Conservation (phyloP, 2,329 filamentous ascomycete genomes). For the Mycosphaerella arachidis region DNA sequence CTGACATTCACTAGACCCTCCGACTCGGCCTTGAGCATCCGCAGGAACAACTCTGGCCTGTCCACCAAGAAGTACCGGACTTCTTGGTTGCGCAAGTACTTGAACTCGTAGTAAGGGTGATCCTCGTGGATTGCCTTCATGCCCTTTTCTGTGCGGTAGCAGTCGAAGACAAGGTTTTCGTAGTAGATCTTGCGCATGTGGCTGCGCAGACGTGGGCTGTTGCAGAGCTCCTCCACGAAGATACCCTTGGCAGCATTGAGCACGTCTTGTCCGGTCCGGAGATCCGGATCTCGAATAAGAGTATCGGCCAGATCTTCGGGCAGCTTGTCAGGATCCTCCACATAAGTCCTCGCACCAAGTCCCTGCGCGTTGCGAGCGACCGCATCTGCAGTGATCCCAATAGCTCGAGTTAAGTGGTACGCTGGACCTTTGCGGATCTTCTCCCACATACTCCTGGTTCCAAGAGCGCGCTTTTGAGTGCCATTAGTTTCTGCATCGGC, state of each 20-base stretch:
- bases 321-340: conserved; percentile 74
- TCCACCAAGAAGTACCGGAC: conserved; percentile 63
- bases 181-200: conserved; percentile 81
- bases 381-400: conserved; percentile 83
- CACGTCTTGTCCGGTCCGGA: conserved; percentile 69
- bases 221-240: conserved; percentile 85
- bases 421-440: conserved; percentile 75
- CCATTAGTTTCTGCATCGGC: conserved; percentile 59
- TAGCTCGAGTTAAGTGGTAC: conserved; percentile 78
- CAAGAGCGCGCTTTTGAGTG: conserved; percentile 74
- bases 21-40: conserved; percentile 96
- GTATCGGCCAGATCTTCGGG: conserved; percentile 85
- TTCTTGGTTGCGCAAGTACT: conserved; percentile 88
- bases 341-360: conserved; percentile 71
- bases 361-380: conserved; percentile 82
- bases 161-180: conserved; percentile 76
- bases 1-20: conserved; percentile 87
- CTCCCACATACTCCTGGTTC: conserved; percentile 75
- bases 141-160: conserved; percentile 88
- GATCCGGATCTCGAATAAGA: conserved; percentile 65
- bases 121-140: conserved; percentile 89
- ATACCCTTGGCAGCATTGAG: conserved; percentile 76
- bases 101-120: conserved; percentile 95
- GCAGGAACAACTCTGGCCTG: conserved; percentile 83
- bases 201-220: conserved; percentile 84